A percentile compares a stretch with the other conserved stretches of the same genome.
Conservation (phyloP, 2,329 filamentous ascomycete genomes). For the Clonostachys byssicola region DNA sequence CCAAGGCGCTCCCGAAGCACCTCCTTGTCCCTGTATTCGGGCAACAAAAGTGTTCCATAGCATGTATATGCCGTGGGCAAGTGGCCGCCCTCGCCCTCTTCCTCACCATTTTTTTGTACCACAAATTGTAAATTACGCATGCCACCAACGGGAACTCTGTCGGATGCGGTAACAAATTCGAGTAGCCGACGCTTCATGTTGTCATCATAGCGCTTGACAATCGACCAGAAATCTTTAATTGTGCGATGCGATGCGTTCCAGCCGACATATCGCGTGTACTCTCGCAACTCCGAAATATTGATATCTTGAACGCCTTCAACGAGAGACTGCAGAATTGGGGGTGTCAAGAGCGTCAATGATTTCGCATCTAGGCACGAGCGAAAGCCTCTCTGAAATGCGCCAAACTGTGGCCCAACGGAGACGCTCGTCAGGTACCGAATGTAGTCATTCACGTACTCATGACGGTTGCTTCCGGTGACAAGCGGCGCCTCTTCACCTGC, state of each 20-base stretch:
- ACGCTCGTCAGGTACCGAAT: slow-evolving; percentile 77
- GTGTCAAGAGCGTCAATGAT: slow-evolving; percentile 68
- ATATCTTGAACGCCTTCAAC: slow-evolving; percentile 83
- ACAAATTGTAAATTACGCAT: slow-evolving; percentile 79
- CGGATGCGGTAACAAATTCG: slow-evolving; percentile 92
- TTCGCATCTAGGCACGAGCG: slow-evolving; percentile 66
- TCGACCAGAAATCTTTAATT: slow-evolving; percentile 78
- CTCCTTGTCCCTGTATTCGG: slow-evolving; percentile 71
- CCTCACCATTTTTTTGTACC: slow-evolving; percentile 72
- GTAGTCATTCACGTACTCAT: slow-evolving; percentile 79
- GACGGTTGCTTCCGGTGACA: slow-evolving; percentile 79
- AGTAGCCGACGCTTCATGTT: slow-evolving; percentile 72
- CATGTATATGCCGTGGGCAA: slow-evolving; percentile 90
- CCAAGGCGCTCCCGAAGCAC: slow-evolving; percentile 69
- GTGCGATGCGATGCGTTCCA: slow-evolving; percentile 68
- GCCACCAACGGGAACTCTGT: slow-evolving; percentile 84
- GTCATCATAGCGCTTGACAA: slow-evolving; percentile 65
- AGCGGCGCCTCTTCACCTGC: slow-evolving; percentile 29
- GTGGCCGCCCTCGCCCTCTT: slow-evolving; percentile 44
- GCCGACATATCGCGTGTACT: slow-evolving; percentile 73
- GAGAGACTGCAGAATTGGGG: slow-evolving; percentile 67
- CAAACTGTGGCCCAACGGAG: slow-evolving; percentile 72
- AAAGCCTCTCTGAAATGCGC: slow-evolving; percentile 81
- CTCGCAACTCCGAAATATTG: slow-evolving; percentile 68
- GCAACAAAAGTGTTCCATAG: slow-evolving; percentile 82